These are phyloP conservation scores for Ceraceosorus bombacis DNA, from an alignment of 1,284 basidiomycete species.

Conservation along the genomic window DNA sequence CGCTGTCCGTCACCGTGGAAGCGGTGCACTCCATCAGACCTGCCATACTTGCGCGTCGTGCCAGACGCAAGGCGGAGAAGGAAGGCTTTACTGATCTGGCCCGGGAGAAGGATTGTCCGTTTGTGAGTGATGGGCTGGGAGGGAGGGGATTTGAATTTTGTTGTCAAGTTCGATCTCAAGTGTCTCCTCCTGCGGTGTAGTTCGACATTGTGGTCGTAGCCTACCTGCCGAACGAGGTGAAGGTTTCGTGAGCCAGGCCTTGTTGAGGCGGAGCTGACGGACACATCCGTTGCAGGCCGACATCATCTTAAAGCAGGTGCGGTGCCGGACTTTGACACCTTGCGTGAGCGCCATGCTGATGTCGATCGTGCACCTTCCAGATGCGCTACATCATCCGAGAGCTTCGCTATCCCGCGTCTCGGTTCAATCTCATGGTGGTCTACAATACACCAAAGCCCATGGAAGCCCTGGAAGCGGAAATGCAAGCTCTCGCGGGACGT, in stretches of 20 bases:
- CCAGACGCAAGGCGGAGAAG: conserved; percentile 24
- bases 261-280: no score
- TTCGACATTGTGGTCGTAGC: conserved; percentile 40
- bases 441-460: conserved; percentile 42
- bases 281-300: no score
- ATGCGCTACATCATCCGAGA: conserved; percentile 32
- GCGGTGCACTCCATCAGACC: conserved; percentile 35
- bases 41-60: conserved; percentile 26
- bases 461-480: conserved; percentile 27
- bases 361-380: conserved; percentile 20
- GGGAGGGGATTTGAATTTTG: no score
- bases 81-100: conserved; percentile 15
- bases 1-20: conserved; percentile 31
- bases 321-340: no score
- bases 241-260: no score
- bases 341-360: no score
- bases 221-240: conserved; percentile 34
- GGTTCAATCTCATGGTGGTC: conserved; percentile 35
- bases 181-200: background rate
- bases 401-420: conserved; percentile 33
- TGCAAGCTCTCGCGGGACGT: conserved; percentile 22
- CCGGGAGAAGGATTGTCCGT: conserved; percentile 21
- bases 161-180: no score
- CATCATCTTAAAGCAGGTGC: no score
- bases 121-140: no score